phyloP scores from a whole-genome alignment of 1,139 yeast species.

The Sugiyamaella sp. region DNA sequence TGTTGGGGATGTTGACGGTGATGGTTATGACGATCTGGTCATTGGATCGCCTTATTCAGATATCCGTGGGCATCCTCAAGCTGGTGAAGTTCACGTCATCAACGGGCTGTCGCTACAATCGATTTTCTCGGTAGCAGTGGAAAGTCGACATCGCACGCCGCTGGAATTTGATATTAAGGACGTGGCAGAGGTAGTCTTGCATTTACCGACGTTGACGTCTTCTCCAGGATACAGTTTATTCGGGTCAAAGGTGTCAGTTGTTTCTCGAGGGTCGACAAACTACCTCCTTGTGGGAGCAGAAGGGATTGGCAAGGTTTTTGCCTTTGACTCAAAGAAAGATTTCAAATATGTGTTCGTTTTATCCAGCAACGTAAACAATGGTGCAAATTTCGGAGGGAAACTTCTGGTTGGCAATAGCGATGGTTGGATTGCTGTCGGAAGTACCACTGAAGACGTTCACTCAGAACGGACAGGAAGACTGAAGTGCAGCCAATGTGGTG shows the following conservation, averaged over 20 bases:
- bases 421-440: conserved; percentile 37
- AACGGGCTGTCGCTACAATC: conserved; percentile 41
- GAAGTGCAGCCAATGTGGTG: conserved; percentile 44
- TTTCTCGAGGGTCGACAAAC: conserved; percentile 18
- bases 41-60: conserved; percentile 51
- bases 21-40: conserved; percentile 48
- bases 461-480: conserved; percentile 23
- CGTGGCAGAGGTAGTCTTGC: conserved; percentile 24
- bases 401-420: conserved; percentile 32
- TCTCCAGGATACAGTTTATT: conserved; percentile 32
- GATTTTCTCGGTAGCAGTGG: conserved; percentile 42
- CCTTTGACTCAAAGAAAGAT: conserved; percentile 29
- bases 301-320: conserved; percentile 38
- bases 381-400: conserved; percentile 37
- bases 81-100: conserved; percentile 48
- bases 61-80: conserved; percentile 39
- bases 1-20: conserved; percentile 43
- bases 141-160: conserved; percentile 17
- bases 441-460: conserved; percentile 27
- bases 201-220: conserved; percentile 16
- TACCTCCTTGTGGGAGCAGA: conserved; percentile 39
- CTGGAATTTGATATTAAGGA: conserved; percentile 36
- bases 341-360: conserved; percentile 25
- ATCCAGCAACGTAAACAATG: conserved; percentile 24
- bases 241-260: conserved; percentile 34